Evolutionary conservation across 1,139 yeast species (phyloP), one percentile per base, ranked within the genome.

Genomic region (Yamadazyma mexicana): DNA sequence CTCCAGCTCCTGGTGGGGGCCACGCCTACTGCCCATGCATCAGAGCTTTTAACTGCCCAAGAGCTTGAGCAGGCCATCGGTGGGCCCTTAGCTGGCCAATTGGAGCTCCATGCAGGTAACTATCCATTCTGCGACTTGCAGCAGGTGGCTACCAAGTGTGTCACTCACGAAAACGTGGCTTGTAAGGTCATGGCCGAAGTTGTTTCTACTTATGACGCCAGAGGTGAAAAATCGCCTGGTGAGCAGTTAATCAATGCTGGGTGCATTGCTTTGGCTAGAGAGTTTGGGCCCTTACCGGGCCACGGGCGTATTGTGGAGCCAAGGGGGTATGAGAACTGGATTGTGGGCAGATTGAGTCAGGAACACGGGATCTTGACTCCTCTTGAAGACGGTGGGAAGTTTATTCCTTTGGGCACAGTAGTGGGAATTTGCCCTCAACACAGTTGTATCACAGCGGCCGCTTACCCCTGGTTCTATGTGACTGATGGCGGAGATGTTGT

Each of bases 91-190:
- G 51, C 59, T 18, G 84, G 82, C 3, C 58, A 58, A 1, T 62
- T 86, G 37, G 95, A 86, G 51, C 58, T 86, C 15, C 95, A 86
- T 56, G 92, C 92, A 12, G 95, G 95, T 11, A 84, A 85, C 55
- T 85, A 83, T 52, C 74, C 83, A 3, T 75, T 82, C 51, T 79
- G 85, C 52, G 94, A 86, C 56, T 62, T 84, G 42, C 95, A 86
- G 53, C 94, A 86, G 56, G 73, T 80, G 15, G 75, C 87, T 8
- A 85, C 94, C 0, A 78, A 78, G 0, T 77, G 85, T 49, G 69
- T 83, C 22, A 45, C 56, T 2, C 56, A 58, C 22, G 63, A 66
- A 1, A 66, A 74, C 38, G 74, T 85, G 15, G 75, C 94, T 0
- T 66, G 81, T 29, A 62, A 64, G 11, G 81, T 84, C 3, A 52